phyloP scores from a whole-genome alignment of 768 basidiomycete species.

The Leccinum uliginosum region DNA sequence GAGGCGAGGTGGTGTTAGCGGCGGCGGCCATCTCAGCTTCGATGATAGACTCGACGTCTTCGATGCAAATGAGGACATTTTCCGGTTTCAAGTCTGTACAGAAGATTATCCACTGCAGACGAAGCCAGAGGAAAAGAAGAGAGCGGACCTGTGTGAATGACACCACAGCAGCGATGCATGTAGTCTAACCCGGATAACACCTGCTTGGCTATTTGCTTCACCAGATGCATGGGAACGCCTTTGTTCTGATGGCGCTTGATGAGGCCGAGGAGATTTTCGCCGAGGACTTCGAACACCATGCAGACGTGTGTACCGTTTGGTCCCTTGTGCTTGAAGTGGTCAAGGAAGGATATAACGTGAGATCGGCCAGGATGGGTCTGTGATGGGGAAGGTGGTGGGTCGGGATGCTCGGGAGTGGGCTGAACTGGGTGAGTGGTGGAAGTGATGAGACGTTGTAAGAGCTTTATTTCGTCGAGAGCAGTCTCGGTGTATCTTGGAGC shows the following conservation, averaged over 20 bases:
- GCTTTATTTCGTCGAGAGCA: conserved; percentile 97
- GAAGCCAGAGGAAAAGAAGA: background rate
- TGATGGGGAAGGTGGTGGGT: conserved; percentile 49
- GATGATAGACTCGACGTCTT: conserved; percentile 93
- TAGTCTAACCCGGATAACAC: conserved; percentile 94
- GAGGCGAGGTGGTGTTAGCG: conserved; percentile 30
- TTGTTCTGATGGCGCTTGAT: conserved; percentile 99
- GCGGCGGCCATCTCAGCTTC: conserved; percentile 65
- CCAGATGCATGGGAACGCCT: conserved; percentile 89
- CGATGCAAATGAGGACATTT: conserved; percentile 95
- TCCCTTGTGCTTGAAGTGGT: conserved; percentile 95
- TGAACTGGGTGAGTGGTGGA: conserved; percentile 58
- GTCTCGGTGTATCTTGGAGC: conserved; percentile 97
- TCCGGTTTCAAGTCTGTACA: conserved; percentile 87
- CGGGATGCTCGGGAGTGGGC: conserved; percentile 45
- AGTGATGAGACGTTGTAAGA: conserved; percentile 91
- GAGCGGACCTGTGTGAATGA: conserved; percentile 84
- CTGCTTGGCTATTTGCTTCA: conserved; percentile 96
- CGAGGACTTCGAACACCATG: conserved; percentile 99
- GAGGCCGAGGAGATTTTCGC: conserved; percentile 91
- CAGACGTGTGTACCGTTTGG: conserved; percentile 97
- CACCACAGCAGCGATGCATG: conserved; percentile 95
- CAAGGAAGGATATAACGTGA: conserved; percentile 96
- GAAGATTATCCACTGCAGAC: conserved; percentile 6
- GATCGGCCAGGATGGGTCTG: conserved; percentile 82